A percentile compares a stretch with the other conserved stretches of the same genome.
These are phyloP conservation scores for Batkoa obscura DNA, from an alignment of 371 early-diverging fungal genomes.

Conservation along the genomic window DNA sequence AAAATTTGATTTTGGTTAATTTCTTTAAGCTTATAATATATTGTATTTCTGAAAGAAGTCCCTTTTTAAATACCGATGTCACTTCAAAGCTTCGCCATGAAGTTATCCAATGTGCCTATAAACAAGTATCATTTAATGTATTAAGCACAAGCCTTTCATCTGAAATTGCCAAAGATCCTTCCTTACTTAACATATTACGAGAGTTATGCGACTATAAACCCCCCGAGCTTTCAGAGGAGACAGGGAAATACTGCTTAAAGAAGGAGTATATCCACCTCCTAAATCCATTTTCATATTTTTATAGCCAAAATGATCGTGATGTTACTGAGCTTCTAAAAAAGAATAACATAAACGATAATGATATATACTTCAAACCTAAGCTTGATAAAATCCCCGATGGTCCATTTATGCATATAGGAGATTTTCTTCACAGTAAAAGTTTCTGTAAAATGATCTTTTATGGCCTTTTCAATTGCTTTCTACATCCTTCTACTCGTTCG, in stretches of 20 bases:
- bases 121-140: conserved; percentile 58
- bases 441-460: conserved; percentile 52
- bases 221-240: conserved; percentile 61
- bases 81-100: conserved; percentile 56
- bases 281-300: conserved; percentile 80
- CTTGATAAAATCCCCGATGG: conserved; percentile 31
- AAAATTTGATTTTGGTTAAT: conserved; percentile 65
- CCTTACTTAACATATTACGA: conserved; percentile 53
- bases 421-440: conserved; percentile 26
- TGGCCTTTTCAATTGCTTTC: conserved; percentile 19
- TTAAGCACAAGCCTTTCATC: conserved; percentile 67
- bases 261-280: conserved; percentile 56
- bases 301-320: conserved; percentile 65
- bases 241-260: conserved; percentile 67
- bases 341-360: conserved; percentile 16
- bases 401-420: conserved; percentile 41
- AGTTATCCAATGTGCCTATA: conserved; percentile 63
- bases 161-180: conserved; percentile 44
- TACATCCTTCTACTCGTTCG: not conserved
- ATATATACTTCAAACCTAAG: conserved; percentile 27
- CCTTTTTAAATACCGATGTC: conserved; percentile 32
- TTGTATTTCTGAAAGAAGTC: conserved; percentile 55
- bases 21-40: conserved; percentile 62
- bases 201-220: conserved; percentile 56
- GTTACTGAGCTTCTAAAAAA: not conserved